Base-by-base conservation (phyloP, 805 yeast species). In the Metschnikowia sp. region DNA sequence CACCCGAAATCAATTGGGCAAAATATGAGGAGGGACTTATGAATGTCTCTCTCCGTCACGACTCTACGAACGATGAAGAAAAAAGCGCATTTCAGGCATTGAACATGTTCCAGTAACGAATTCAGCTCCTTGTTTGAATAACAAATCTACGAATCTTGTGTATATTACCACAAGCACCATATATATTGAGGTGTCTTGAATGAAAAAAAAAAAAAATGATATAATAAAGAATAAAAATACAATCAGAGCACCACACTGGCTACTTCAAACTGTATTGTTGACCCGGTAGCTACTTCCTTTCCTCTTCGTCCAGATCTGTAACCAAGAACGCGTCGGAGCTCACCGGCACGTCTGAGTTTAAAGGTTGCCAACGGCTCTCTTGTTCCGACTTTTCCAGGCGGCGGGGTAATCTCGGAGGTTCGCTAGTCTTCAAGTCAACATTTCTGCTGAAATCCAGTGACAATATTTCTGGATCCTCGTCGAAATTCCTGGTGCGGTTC, bases 401-500 rank as follows among this genome's bases (percentile, higher is more conserved):
- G 38, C 50, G 42, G 10, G 66, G 64, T 48, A 61, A 57, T 26
- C 49, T 50, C 4, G 76, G 72, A 22, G 58, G 51, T 19, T 52
- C 55, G 35, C 49, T 53, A 37, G 52, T 59, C 36, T 66, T 64
- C 58, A 79, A 66, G 46, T 70, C 69, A 46, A 79, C 70, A 26
- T 50, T 57, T 32, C 74, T 75, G 52, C 74, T 77, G 62, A 81
- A 79, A 49, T 77, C 80, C 51, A 71, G 67, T 43, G 70, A 65
- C 48, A 79, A 67, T 50, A 76, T 81, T 47, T 75, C 75, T 0
- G 83, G 84, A 42, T 81, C 85, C 40, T 78, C 80, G 52, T 79
- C 84, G 64, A 61, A 72, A 36, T 52, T 56, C 58, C 58, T 51
- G 33, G 42, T 32, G 53, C 56, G 63, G 60, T 50, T 66, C 54